Percentiles rank a stretch among this genome's conserved stretches.
Evolutionary conservation across 305 asterid genomes (phyloP).

Genomic region (Fraxinus greggii): DNA sequence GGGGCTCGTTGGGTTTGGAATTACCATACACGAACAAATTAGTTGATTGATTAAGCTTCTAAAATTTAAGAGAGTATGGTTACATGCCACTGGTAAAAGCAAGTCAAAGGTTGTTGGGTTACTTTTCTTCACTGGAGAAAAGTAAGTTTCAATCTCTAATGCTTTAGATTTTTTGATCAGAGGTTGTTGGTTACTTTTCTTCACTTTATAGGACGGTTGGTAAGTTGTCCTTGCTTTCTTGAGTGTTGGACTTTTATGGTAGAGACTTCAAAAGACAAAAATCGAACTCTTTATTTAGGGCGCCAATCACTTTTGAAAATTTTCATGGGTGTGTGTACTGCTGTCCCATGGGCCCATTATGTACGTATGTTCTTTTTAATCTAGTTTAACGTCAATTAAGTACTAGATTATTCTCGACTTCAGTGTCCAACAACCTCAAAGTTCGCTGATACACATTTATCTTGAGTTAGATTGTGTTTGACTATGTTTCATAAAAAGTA

Average conservation of each 20-base stretch:
- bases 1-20: too few species aligned
- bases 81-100: background rate
- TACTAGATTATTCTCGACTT: background rate
- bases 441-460: background rate
- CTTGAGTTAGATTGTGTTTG: background rate
- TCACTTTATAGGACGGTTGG: constrained; percentile 30
- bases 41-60: background rate
- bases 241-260: constrained; percentile 16
- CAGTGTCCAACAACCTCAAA: background rate
- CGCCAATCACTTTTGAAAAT: constrained; percentile 24
- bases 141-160: background rate
- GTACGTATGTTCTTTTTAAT: background rate
- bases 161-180: constrained; percentile 22
- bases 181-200: constrained; percentile 27
- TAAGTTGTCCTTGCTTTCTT: background rate
- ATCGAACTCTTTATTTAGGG: constrained; percentile 8
- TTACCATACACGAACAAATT: background rate
- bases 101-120: background rate
- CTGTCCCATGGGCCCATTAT: background rate
- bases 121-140: too few species aligned
- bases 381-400: background rate
- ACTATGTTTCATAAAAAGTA: background rate
- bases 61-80: background rate
- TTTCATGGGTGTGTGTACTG: background rate
- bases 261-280: constrained; percentile 11